phyloP scores from a whole-genome alignment of 441 rosid genomes.

The Populus hybrid region DNA sequence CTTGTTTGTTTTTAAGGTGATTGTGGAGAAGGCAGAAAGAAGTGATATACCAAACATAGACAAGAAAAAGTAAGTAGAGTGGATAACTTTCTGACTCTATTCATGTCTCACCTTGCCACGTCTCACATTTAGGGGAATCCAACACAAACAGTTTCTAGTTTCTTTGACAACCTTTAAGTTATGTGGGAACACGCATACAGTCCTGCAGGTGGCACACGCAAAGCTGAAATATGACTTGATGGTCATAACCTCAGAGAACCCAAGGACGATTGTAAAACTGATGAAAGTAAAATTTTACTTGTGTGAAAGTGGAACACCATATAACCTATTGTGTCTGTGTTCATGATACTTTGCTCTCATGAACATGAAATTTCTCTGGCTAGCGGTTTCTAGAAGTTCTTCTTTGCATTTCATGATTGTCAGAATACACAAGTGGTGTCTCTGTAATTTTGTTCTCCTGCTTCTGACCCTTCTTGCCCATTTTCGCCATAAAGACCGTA shows the following conservation, averaged over 20 bases:
- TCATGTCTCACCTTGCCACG: background rate
- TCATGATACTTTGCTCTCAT: background rate
- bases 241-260: background rate
- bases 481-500: background rate
- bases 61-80: background rate
- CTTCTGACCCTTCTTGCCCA: background rate
- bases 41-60: constrained; percentile 6
- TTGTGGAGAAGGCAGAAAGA: constrained; percentile 11
- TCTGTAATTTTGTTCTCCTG: background rate
- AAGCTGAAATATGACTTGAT: background rate
- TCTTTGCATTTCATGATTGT: background rate
- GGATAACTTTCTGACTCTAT: background rate
- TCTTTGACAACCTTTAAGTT: too few species aligned
- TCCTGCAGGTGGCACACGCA: background rate
- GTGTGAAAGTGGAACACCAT: background rate
- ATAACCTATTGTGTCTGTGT: background rate
- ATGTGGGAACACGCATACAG: background rate
- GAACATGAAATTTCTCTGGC: too few species aligned
- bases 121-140: background rate
- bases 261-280: background rate
- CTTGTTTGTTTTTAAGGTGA: background rate
- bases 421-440: background rate
- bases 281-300: background rate
- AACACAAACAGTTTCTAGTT: background rate
- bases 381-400: background rate